Percentiles rank a stretch among this genome's conserved stretches.
Conservation (phyloP, 2,329 filamentous ascomycete species). For the Beauveria caledonica region DNA sequence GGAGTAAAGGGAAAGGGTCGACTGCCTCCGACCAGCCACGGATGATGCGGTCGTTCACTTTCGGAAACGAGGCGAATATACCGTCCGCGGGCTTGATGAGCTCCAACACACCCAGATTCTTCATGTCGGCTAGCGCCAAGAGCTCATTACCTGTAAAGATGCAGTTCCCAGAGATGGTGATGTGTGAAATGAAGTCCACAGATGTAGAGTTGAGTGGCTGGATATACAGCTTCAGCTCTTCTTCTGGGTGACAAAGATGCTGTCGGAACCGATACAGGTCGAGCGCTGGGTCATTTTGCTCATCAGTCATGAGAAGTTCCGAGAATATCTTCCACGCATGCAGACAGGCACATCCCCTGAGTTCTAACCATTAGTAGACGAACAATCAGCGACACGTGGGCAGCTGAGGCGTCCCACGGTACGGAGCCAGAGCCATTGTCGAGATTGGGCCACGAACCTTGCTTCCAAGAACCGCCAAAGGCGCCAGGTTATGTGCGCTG, state of each 20-base stretch:
- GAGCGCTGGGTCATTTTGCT: conserved; percentile 26
- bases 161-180: conserved; percentile 31
- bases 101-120: conserved; percentile 40
- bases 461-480: conserved; percentile 33
- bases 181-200: conserved; percentile 32
- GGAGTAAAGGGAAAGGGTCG: conserved; percentile 37
- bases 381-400: not conserved
- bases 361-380: not conserved
- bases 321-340: conserved; percentile 35
- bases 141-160: conserved; percentile 31
- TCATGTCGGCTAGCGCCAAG: conserved; percentile 31
- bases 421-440: not conserved
- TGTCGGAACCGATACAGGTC: conserved; percentile 31
- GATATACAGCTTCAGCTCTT: conserved; percentile 28
- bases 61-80: conserved; percentile 22
- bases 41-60: conserved; percentile 36
- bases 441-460: conserved; percentile 22
- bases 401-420: no score
- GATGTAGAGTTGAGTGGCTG: conserved; percentile 28
- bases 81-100: conserved; percentile 32
- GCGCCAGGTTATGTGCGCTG: conserved; percentile 26
- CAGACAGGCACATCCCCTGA: conserved; percentile 18
- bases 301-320: conserved; percentile 21
- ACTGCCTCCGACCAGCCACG: conserved; percentile 35
- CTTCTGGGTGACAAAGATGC: conserved; percentile 29